Evolutionary conservation across 345 rosid genomes (phyloP), one percentile per base, ranked within the genome.

Genomic region (Salix koriyanagi): DNA sequence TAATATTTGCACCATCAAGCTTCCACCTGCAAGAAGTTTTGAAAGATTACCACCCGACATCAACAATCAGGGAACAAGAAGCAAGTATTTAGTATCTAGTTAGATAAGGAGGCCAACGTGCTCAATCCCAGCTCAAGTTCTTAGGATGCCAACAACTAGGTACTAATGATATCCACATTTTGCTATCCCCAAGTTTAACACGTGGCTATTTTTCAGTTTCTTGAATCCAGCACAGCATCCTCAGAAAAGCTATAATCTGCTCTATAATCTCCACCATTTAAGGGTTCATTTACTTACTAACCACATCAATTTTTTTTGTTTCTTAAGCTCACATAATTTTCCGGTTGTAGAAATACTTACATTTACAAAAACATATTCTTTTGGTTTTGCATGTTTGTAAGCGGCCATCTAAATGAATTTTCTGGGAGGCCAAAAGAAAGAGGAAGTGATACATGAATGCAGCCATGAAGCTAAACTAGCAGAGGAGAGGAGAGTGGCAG

Each of bases 1-100:
- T 7, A 76, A 79, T 72, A 90, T 75, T 76, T 88, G 93, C 79
- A 88, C 86, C 14, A 83, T 86, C 73, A 90, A 67, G 82, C 91
- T 88, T 70, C 90, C 91, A 72, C 80, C 91, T 88, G 52, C 78
- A 73, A 30, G 52, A 41, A 68, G 19, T 75, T n/a, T 16, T 5
- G 19, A 46, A 1, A 26, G 4, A 30, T 28, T 42, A 44, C 18
- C 64, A 32, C 21, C 26, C 23, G 15, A 16, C 41, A 74, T 6
- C 12, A 41, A 2, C 25, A 65, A 54, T 44, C 41, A 56, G 64
- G 23, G 5, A 30, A 15, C 26, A 32, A 44, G 4, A 21, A 4
- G 39, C n/a, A 46, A 50, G 44, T 1, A 65, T 32, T 32, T 32
- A 32, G 34, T 11, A 41, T 39, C 23, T 23, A 54, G n/a, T 54